Evolutionary conservation across 331 rosid species (phyloP).

Genomic region (Malus hybrid): DNA sequence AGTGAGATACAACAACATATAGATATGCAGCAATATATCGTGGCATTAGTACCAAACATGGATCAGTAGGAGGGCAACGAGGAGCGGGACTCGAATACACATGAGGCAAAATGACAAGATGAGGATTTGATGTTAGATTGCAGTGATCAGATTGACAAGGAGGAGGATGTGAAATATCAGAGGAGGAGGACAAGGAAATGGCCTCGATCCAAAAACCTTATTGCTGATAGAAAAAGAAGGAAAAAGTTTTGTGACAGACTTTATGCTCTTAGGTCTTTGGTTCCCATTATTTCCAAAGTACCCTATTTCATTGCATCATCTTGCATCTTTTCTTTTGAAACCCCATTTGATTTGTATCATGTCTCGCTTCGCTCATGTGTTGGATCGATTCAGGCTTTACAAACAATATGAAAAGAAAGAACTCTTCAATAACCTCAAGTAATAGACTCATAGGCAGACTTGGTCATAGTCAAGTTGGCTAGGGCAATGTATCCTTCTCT

Average conservation of each 20-base stretch:
- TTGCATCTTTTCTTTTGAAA: not conserved
- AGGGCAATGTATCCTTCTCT: not conserved
- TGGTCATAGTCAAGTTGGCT: not conserved
- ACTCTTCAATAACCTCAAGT: not conserved
- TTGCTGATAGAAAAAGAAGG: slow-evolving; percentile 76
- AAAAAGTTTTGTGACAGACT: slow-evolving; percentile 71
- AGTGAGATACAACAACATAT: slow-evolving; percentile 14
- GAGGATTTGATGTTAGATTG: slow-evolving; percentile 32
- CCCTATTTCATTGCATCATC: not conserved
- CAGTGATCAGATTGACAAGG: slow-evolving; percentile 65
- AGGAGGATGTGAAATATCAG: slow-evolving; percentile 57
- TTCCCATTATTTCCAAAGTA: slow-evolving; percentile 59
- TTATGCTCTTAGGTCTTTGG: slow-evolving; percentile 63
- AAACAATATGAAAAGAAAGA: not conserved
- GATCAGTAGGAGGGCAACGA: slow-evolving; percentile 32
- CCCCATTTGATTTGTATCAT: not conserved
- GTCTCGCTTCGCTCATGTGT: not conserved
- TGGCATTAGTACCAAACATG: slow-evolving; percentile 23
- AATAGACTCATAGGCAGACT: not conserved
- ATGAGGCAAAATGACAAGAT: slow-evolving; percentile 19
- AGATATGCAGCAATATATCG: slow-evolving; percentile 32
- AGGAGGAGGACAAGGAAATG: slow-evolving; percentile 51
- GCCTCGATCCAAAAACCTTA: slow-evolving; percentile 66
- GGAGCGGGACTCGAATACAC: slow-evolving; percentile 25
- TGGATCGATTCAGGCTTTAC: not conserved